Evolutionary conservation across 106 monocot genomes (phyloP), one percentile per base, ranked within the genome.

Genomic region (Allium cepa): DNA sequence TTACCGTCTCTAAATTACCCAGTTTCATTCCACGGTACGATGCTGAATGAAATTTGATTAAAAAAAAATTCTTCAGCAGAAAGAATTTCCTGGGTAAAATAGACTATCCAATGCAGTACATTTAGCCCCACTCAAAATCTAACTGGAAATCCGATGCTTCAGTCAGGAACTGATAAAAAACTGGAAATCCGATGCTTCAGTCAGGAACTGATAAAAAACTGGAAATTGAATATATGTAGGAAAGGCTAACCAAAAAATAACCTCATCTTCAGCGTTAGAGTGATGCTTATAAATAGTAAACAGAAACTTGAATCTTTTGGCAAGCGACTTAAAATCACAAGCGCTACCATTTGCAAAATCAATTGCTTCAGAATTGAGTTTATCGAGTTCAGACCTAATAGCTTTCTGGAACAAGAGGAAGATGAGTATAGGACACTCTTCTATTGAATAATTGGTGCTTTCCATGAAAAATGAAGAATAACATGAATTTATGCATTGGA

Each of bases 251-350:
- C 17, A 12, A 55, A 11, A 60, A 11, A 27, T 2, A 81, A 94
- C 94, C 90, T 84, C 87, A 69, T 94, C 94, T 78, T 94, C 94
- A 9, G 94, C 94, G 71, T 87, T 80, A 76, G 87, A 90, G 64
- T 94, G 94, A 76, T 90, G 87, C 87, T 85, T 87, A 69, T 94
- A 94, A 50, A 94, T 83, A 45, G 73, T 75, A 63, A 82, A 82
- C 45, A 90, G 65, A 78, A 94, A 94, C 53, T 77, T 70, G 74
- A 76, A 94, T 12, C 87, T 79, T 17, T 76, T 77, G 6, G 80
- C 63, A n/a, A 94, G 60, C 47, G 59, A 17, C 28, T 49, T 60
- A 26, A 94, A 63, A 64, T 90, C 94, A 8, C 90, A 90, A 16
- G 59, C 63, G 7, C 71, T 27, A 36, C 75, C 90, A 3, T 82